A percentile compares a stretch with the other conserved stretches of the same genome.
Evolutionary conservation across 129 eudicot species (phyloP).

Genomic region (Centaurea solstitialis): DNA sequence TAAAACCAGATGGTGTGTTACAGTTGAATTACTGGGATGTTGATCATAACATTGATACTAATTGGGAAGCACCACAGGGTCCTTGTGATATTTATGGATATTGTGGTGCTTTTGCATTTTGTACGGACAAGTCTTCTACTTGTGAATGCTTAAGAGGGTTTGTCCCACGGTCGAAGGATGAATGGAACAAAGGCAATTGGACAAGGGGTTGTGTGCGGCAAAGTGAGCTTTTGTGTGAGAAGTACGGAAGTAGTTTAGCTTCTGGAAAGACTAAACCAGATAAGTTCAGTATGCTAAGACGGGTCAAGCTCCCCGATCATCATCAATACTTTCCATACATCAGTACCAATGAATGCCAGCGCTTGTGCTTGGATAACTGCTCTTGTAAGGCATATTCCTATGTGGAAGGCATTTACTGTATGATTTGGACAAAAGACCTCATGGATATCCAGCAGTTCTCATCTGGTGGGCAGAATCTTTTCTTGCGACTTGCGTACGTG

Average conservation of each 20-base stretch:
- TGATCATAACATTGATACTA: not conserved
- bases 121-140: conserved; percentile 17
- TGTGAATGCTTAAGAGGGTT: conserved; percentile 47
- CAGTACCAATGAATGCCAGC: conserved; percentile 16
- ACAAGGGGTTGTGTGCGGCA: conserved; percentile 38
- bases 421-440: conserved; percentile 45
- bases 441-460: conserved; percentile 36
- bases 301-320: conserved; percentile 37
- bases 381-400: conserved; percentile 50
- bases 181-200: conserved; percentile 37
- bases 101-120: conserved; percentile 43
- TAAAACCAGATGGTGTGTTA: conserved; percentile 21
- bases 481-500: conserved; percentile 36
- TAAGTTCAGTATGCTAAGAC: conserved; percentile 32
- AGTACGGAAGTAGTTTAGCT: conserved; percentile 14
- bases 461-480: conserved; percentile 34
- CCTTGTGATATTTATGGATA: conserved; percentile 36
- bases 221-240: conserved; percentile 36
- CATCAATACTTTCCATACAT: conserved; percentile 10
- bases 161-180: conserved; percentile 23
- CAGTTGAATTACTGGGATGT: not conserved
- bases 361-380: conserved; percentile 41
- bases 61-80: conserved; percentile 19
- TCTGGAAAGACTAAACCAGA: conserved; percentile 30
- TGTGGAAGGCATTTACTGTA: conserved; percentile 41